Evolutionary conservation across 257 asterid species (phyloP).

Genomic region (Knoxia roxburghii): DNA sequence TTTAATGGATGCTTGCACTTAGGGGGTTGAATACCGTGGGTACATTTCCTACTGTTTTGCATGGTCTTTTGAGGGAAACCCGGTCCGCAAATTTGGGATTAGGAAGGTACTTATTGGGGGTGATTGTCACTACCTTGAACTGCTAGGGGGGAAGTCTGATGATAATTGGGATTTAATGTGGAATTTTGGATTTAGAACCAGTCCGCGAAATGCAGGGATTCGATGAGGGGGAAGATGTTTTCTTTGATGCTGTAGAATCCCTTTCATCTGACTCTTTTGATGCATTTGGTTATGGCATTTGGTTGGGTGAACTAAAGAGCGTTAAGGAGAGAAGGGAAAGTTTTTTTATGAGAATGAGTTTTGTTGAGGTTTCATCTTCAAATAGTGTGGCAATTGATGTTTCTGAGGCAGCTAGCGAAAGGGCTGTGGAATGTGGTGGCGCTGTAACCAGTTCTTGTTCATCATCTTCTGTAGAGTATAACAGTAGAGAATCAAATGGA

Average conservation of each 20-base stretch:
- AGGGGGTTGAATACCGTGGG: conserved; percentile 22
- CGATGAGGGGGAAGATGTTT: conserved; percentile 47
- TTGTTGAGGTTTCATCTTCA: conserved; percentile 20
- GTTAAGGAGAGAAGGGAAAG: conserved; percentile 46
- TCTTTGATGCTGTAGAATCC: conserved; percentile 54
- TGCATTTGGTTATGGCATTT: conserved; percentile 29
- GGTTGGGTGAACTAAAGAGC: conserved; percentile 63
- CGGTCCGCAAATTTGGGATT: conserved; percentile 41
- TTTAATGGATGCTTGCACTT: neutral
- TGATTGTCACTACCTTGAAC: conserved; percentile 10
- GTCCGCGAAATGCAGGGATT: conserved; percentile 42
- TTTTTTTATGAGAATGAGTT: conserved; percentile 47
- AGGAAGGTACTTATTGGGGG: conserved; percentile 17
- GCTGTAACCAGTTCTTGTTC: conserved; percentile 24
- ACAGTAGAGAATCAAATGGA: conserved; percentile 36
- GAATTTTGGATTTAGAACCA: conserved; percentile 17
- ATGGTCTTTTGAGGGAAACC: conserved; percentile 32
- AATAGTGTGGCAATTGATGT: conserved; percentile 7
- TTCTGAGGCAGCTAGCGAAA: conserved; percentile 15
- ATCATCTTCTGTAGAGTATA: conserved; percentile 17
- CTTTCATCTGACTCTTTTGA: conserved; percentile 26
- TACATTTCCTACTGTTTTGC: conserved; percentile 12
- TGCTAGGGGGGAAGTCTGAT: conserved; percentile 13
- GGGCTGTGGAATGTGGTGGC: conserved; percentile 25
- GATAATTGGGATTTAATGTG: conserved; percentile 31